phyloP scores from a whole-genome alignment of 257 asterid genomes.

The Capsicum rhomboideum region DNA sequence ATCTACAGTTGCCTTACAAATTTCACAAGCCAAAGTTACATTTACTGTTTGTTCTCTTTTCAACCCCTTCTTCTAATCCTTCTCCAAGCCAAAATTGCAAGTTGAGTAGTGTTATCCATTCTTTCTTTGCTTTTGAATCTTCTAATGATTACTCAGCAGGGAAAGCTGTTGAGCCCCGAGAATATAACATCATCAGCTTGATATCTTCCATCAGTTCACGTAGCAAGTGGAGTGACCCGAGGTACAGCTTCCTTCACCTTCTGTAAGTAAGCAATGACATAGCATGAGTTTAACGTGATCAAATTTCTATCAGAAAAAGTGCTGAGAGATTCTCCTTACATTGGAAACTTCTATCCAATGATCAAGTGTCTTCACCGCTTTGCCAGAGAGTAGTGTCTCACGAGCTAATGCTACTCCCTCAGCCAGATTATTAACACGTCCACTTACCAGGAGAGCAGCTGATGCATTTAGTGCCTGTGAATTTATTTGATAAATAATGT shows the following conservation, averaged over 20 bases:
- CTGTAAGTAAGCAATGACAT: not conserved
- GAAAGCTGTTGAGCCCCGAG: not conserved
- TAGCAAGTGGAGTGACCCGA: not conserved
- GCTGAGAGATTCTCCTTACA: constrained; percentile 26
- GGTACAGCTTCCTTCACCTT: not conserved
- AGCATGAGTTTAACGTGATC: not conserved
- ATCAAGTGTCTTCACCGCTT: constrained; percentile 68
- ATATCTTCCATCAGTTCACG: not conserved
- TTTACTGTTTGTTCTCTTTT: not conserved
- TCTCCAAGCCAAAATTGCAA: not conserved
- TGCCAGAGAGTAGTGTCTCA: constrained; percentile 52
- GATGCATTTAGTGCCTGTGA: constrained; percentile 83
- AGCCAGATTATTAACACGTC: constrained; percentile 41
- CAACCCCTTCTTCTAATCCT: not conserved
- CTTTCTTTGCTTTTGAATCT: not conserved
- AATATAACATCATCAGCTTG: not conserved
- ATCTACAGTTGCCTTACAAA: not conserved
- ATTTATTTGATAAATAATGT: not conserved
- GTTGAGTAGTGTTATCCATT: not conserved
- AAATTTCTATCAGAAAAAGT: not conserved
- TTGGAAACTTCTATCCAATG: constrained; percentile 59
- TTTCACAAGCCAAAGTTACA: not conserved
- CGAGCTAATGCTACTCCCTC: constrained; percentile 80
- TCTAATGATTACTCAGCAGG: not conserved
- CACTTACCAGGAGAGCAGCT: constrained; percentile 82